These are phyloP conservation scores for Kokia cookei DNA, from an alignment of 441 rosid genomes.

Conservation along the genomic window DNA sequence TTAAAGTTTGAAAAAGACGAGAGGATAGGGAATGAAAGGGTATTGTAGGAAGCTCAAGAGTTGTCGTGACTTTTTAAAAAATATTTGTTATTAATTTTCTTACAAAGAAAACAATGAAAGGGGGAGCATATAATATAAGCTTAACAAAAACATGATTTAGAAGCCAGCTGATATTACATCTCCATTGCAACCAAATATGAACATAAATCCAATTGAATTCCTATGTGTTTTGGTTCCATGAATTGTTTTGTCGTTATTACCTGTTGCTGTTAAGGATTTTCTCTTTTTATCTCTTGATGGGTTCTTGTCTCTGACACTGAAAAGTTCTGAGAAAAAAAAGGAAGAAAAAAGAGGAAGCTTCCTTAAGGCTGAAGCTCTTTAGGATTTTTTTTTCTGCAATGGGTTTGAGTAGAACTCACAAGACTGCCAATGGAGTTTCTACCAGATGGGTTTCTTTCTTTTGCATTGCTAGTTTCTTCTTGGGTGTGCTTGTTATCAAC, in stretches of 20 bases:
- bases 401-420: conserved; percentile 79
- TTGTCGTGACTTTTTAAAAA: neutral
- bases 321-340: neutral
- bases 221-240: conserved; percentile 5
- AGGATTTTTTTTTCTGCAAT: conserved; percentile 17
- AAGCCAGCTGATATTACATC: neutral
- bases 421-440: conserved; percentile 59
- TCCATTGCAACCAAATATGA: conserved; percentile 1
- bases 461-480: conserved; percentile 88
- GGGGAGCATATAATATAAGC: neutral
- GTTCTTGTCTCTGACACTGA: conserved; percentile 22
- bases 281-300: conserved; percentile 5
- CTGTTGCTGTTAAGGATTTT: neutral
- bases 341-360: conserved; percentile 20
- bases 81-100: neutral
- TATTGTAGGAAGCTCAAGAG: neutral
- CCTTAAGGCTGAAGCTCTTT: conserved; percentile 25
- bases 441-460: conserved; percentile 74
- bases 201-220: neutral
- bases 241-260: conserved; percentile 2
- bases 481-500: conserved; percentile 82
- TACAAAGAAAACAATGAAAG: neutral
- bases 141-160: no score
- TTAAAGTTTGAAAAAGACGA: no score
- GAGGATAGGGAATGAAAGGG: no score